These are phyloP conservation scores for Cryptococcus wingfieldii DNA, from an alignment of 1,284 basidiomycete species.

Conservation along the genomic window DNA sequence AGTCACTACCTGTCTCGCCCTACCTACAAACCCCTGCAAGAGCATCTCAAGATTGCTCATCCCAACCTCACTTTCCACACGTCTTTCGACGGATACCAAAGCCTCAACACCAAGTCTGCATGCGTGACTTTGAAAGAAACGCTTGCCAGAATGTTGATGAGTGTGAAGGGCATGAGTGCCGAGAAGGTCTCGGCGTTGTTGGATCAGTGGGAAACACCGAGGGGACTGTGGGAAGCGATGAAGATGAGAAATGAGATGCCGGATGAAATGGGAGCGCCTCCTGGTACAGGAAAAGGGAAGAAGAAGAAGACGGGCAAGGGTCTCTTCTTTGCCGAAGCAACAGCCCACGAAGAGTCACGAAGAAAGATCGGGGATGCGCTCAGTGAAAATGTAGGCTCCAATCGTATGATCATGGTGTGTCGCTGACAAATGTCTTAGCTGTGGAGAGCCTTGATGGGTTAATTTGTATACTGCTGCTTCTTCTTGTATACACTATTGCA, in stretches of 20 bases:
- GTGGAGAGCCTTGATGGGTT: conserved; percentile 1
- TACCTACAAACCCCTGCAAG: conserved; percentile 34
- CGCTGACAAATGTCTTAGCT: neutral
- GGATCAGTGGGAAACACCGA: conserved; percentile 52
- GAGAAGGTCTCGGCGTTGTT: conserved; percentile 54
- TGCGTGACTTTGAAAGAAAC: conserved; percentile 50
- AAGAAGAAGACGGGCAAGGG: neutral
- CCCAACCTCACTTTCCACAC: conserved; percentile 47
- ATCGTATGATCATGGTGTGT: neutral
- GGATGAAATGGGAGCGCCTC: conserved; percentile 3
- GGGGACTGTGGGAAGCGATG: conserved; percentile 48
- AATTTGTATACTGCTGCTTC: neutral
- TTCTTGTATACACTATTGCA: neutral
- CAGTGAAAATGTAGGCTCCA: conserved; percentile 45
- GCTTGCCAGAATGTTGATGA: conserved; percentile 55
- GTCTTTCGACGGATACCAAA: conserved; percentile 51
- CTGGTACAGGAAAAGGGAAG: neutral
- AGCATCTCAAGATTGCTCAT: conserved; percentile 40
- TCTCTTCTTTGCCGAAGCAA: conserved; percentile 17
- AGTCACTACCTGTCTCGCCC: conserved; percentile 41
- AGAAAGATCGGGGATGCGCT: conserved; percentile 50
- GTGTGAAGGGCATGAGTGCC: conserved; percentile 53
- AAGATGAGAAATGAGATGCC: conserved; percentile 19
- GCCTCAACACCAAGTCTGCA: conserved; percentile 53
- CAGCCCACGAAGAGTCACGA: conserved; percentile 42